Base-by-base conservation (phyloP, 2,329 filamentous ascomycete genomes). In the Drechslerella coelobrocha region DNA sequence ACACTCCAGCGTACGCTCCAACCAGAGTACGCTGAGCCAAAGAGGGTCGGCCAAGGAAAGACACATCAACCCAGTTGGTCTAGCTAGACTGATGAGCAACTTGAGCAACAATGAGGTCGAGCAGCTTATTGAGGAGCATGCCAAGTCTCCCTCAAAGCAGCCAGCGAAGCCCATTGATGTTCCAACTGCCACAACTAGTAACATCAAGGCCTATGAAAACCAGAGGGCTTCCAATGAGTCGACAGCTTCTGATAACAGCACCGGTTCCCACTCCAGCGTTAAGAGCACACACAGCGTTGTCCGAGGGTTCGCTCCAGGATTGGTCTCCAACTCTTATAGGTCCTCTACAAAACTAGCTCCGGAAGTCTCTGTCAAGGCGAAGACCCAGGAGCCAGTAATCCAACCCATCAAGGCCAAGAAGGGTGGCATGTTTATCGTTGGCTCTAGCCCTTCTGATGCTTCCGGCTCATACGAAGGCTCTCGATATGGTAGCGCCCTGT, bases 41-140 rank as follows among this genome's bases (percentile, higher is more conserved):
- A 85, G 89, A 69, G 90, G 88, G 77, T 69, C 65, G 31, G 65
- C 56, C n/a, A 55, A 50, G 61, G 90, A 94, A 78, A 89, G 90
- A 77, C 92, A 96, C 80, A 93, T 97, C 75, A 95, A 92, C n/a
- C 91, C 93, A 5, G 85, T 91, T 76, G 90, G 94, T 76, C 84
- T 97, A 27, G 91, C 96, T 80, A 95, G 95, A 81, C 95, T 97
- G 85, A 75, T 76, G 72, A 74, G 73, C 59, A 74, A 75, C 43
- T 65, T 76, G 48, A 72, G 56, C 53, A 72, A 72, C 60, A 65
- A 72, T 52, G 68, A 72, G 27, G 60, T 65, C 37, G 60, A 72
- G 39, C 68, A 72, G 31, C 53, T 72, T 10, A 72, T 63, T 34
- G 61, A 65, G 50, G 61, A 72, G 27, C 65, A 69, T 45, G 60